These are phyloP conservation scores for Astrocystis sublimbata DNA, from an alignment of 495 filamentous ascomycete species.

Conservation along the genomic window DNA sequence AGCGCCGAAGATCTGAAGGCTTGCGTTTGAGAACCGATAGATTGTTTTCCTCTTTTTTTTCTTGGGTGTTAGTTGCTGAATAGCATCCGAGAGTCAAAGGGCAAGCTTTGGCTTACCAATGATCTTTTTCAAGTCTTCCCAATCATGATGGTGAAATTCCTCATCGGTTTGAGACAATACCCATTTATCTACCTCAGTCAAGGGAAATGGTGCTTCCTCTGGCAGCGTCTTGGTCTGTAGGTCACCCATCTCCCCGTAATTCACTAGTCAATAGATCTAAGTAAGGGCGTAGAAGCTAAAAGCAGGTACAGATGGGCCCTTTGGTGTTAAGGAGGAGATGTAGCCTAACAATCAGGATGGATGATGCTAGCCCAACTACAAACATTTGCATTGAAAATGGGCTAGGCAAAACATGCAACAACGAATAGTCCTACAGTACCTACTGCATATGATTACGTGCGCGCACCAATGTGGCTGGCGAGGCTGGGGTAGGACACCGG, in stretches of 20 bases:
- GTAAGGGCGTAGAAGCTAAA: not conserved
- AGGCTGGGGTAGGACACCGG: not conserved
- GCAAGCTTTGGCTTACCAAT: constrained; percentile 57
- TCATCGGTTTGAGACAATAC: constrained; percentile 70
- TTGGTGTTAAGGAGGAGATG: too few relatives aligned
- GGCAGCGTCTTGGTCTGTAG: constrained; percentile 4
- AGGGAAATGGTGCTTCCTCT: constrained; percentile 56
- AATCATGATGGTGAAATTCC: constrained; percentile 66
- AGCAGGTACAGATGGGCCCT: not conserved
- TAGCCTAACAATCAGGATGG: not conserved
- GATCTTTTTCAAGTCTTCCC: constrained; percentile 66
- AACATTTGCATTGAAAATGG: not conserved
- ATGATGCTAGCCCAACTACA: not conserved
- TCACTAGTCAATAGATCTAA: not conserved
- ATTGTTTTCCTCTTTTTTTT: constrained; percentile 52
- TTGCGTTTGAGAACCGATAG: constrained; percentile 75
- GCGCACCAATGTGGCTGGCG: not conserved
- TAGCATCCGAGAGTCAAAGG: constrained; percentile 1
- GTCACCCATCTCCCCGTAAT: constrained; percentile 28
- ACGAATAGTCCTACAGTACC: not conserved
- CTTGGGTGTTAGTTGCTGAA: constrained; percentile 11
- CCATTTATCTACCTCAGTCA: constrained; percentile 65
- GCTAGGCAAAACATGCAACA: constrained; percentile 1
- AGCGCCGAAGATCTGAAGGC: constrained; percentile 80
- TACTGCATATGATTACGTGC: not conserved